Percentiles rank a stretch among this genome's conserved stretches.
Evolutionary conservation across 148 eudicot genomes (phyloP).

Genomic region (Rhododendron vialii): DNA sequence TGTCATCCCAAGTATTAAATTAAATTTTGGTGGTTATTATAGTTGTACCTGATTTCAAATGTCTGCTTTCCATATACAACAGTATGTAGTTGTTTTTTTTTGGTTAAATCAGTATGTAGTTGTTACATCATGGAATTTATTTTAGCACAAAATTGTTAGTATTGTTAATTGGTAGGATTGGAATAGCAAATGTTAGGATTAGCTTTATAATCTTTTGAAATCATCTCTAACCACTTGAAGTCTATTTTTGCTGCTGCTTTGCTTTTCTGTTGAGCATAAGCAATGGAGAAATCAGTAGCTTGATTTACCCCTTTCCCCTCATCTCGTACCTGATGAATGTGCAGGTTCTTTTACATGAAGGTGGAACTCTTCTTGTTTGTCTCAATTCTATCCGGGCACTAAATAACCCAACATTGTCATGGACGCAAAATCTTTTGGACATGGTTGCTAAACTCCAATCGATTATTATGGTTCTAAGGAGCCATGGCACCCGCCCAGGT

Average conservation of each 20-base stretch:
- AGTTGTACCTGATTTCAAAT: not conserved
- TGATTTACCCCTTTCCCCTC: not conserved
- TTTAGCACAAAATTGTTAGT: not conserved
- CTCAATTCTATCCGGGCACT: conserved; percentile 87
- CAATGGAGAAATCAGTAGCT: not conserved
- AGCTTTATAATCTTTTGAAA: not conserved
- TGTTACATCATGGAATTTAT: not conserved
- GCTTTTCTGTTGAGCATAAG: not conserved
- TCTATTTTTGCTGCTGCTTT: not conserved
- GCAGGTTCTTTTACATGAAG: conserved; percentile 96
- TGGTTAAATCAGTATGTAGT: not conserved
- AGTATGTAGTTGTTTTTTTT: not conserved
- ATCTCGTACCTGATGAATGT: conserved; percentile 13
- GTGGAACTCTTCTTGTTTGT: conserved; percentile 92
- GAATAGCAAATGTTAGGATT: not conserved
- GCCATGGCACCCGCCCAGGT: conserved; percentile 20
- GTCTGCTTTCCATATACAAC: not conserved
- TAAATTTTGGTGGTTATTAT: not conserved
- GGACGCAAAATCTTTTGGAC: conserved; percentile 48
- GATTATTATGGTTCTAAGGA: conserved; percentile 13
- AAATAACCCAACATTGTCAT: conserved; percentile 62
- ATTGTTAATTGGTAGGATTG: not conserved
- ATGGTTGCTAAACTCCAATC: conserved; percentile 34
- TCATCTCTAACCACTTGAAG: not conserved
- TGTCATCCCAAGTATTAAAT: not conserved